Evolutionary conservation across 1,284 basidiomycete genomes (phyloP).

Genomic region (Exobasidium rhododendri): DNA sequence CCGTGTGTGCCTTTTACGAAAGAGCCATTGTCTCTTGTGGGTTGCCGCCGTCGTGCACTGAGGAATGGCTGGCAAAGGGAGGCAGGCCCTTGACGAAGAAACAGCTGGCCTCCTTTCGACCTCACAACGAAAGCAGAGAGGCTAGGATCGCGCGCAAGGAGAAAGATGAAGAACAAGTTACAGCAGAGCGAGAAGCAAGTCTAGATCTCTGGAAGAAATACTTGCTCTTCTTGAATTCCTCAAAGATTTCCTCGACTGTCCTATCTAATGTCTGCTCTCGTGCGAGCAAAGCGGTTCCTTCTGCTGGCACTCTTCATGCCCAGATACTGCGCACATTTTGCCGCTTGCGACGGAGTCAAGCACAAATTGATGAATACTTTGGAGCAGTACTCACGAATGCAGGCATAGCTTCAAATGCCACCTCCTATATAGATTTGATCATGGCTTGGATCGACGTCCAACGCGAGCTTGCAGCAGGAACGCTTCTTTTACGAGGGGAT

Average conservation of each 20-base stretch:
- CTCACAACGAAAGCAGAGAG: not conserved
- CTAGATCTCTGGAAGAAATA: slow-evolving; percentile 46
- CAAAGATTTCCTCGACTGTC: slow-evolving; percentile 5
- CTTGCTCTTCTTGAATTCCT: slow-evolving; percentile 14
- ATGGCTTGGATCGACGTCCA: slow-evolving; percentile 47
- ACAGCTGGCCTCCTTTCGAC: not conserved
- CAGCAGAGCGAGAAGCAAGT: slow-evolving; percentile 18
- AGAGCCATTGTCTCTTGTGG: slow-evolving; percentile 9
- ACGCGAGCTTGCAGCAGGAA: slow-evolving; percentile 31
- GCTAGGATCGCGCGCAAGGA: not conserved
- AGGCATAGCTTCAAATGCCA: slow-evolving; percentile 20
- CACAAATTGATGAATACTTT: slow-evolving; percentile 39
- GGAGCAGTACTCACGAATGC: slow-evolving; percentile 22
- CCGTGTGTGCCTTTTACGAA: slow-evolving; percentile 11
- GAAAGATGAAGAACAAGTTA: slow-evolving; percentile 4
- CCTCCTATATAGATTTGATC: slow-evolving; percentile 32
- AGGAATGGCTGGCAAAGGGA: not conserved
- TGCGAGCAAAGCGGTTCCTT: slow-evolving; percentile 31
- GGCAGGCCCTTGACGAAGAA: slow-evolving; percentile 2
- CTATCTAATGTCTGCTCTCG: slow-evolving; percentile 29
- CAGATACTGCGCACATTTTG: slow-evolving; percentile 32
- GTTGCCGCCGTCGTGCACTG: slow-evolving; percentile 5
- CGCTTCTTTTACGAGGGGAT: slow-evolving; percentile 19
- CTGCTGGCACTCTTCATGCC: slow-evolving; percentile 29
- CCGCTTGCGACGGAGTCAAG: slow-evolving; percentile 27